Evolutionary conservation across 192 early-diverging fungal genomes (phyloP).

Genomic region (Neocallimastix lanati): DNA sequence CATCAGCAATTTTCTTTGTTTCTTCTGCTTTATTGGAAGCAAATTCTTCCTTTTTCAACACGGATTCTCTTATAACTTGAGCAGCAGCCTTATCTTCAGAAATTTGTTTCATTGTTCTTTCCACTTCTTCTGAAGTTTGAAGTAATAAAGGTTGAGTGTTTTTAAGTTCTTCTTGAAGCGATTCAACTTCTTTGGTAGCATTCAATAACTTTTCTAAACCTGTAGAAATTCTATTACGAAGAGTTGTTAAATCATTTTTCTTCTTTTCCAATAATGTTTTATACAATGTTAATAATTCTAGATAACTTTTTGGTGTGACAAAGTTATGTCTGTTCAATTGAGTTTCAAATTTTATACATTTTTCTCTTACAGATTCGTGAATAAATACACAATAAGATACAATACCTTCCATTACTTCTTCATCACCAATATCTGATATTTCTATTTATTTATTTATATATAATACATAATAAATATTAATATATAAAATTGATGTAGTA

Average conservation of each 20-base stretch:
- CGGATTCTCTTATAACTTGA: slow-evolving; percentile 20
- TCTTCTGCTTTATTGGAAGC: slow-evolving; percentile 32
- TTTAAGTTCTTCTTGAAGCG: slow-evolving; percentile 36
- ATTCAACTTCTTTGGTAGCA: slow-evolving; percentile 28
- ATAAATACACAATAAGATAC: slow-evolving; percentile 22
- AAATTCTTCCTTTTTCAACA: slow-evolving; percentile 32
- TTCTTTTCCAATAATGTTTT: slow-evolving; percentile 21
- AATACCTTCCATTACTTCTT: neutral
- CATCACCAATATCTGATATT: neutral
- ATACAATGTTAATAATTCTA: slow-evolving; percentile 34
- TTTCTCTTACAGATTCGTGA: slow-evolving; percentile 23
- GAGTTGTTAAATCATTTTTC: slow-evolving; percentile 19
- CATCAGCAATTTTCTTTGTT: slow-evolving; percentile 31
- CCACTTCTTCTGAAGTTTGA: slow-evolving; percentile 29
- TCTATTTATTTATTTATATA: neutral
- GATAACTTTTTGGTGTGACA: slow-evolving; percentile 37
- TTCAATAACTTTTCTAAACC: slow-evolving; percentile 37
- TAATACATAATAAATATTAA: no score
- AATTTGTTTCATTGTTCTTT: slow-evolving; percentile 34
- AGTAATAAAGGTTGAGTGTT: slow-evolving; percentile 34
- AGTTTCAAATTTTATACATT: slow-evolving; percentile 20
- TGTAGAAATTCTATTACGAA: slow-evolving; percentile 27
- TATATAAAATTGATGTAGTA: no score
- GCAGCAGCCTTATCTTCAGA: slow-evolving; percentile 35
- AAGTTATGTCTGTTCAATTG: slow-evolving; percentile 28